These are phyloP conservation scores for Trichosporon sp. DNA, from an alignment of 1,284 basidiomycete genomes.

Conservation along the genomic window DNA sequence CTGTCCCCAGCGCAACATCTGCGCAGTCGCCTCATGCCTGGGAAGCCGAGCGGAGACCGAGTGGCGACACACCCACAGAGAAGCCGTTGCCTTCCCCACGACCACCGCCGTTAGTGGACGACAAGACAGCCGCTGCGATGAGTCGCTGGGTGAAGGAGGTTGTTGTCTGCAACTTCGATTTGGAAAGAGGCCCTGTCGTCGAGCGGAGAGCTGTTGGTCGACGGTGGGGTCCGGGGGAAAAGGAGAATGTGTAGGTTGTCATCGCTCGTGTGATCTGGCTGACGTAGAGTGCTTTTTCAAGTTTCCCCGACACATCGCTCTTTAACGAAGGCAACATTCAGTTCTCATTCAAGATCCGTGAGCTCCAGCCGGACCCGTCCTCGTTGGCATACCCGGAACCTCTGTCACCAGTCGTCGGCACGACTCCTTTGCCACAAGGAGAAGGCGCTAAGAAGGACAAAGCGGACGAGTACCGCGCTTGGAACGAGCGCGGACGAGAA, in stretches of 20 bases:
- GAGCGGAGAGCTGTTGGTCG: constrained; percentile 62
- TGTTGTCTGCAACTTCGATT: constrained; percentile 78
- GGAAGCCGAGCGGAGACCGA: neutral
- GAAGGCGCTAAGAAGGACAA: constrained; percentile 25
- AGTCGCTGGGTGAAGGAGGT: constrained; percentile 72
- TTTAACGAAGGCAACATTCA: constrained; percentile 56
- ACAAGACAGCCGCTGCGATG: constrained; percentile 54
- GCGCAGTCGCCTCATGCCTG: neutral
- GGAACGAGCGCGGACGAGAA: constrained; percentile 43
- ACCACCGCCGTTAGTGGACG: constrained; percentile 49
- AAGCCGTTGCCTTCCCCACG: constrained; percentile 8
- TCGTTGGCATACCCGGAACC: constrained; percentile 36
- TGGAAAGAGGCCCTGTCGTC: constrained; percentile 78
- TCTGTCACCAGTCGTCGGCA: constrained; percentile 36
- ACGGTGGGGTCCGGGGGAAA: constrained; percentile 60
- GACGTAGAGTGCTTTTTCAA: constrained; percentile 71
- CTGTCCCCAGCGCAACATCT: neutral
- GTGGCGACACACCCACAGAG: neutral
- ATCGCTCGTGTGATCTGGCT: neutral
- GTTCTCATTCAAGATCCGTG: constrained; percentile 53
- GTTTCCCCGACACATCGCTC: constrained; percentile 83
- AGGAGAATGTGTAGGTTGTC: constrained; percentile 72
- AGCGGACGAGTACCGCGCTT: constrained; percentile 42
- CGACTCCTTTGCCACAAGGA: neutral
- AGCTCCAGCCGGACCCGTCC: constrained; percentile 48